Evolutionary conservation across 2,329 filamentous ascomycete genomes (phyloP).

Genomic region (Neofusicoccum ribis): DNA sequence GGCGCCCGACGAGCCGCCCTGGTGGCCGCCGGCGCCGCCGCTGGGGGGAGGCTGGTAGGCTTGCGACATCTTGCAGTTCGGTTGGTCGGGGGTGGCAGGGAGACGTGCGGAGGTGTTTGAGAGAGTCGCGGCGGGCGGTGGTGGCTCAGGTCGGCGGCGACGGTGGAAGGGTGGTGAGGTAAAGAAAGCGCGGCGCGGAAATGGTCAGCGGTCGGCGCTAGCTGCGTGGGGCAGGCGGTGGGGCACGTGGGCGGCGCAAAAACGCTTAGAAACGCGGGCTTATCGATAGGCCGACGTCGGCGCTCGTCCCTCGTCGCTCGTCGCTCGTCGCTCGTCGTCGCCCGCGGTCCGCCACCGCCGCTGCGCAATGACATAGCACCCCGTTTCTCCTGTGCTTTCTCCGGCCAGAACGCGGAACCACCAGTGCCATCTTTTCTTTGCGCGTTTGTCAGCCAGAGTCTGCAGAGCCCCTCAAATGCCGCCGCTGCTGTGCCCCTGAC

Average conservation of each 20-base stretch:
- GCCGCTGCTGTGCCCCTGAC: background rate
- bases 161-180: background rate
- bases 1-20: constrained; percentile 33
- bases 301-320: background rate
- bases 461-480: background rate
- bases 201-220: background rate
- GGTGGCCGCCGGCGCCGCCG: constrained; percentile 17
- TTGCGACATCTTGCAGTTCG: constrained; percentile 12
- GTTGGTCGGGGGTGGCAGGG: background rate
- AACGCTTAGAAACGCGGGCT: constrained; percentile 16
- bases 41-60: constrained; percentile 22
- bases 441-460: background rate
- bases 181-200: background rate
- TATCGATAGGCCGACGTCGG: constrained; percentile 20
- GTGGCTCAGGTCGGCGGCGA: background rate
- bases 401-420: background rate
- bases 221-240: constrained; percentile 9
- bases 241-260: background rate
- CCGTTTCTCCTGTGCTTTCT: constrained; percentile 13
- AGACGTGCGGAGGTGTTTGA: background rate
- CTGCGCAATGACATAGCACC: constrained; percentile 6
- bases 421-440: background rate
- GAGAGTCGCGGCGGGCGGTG: no score
- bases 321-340: no score
- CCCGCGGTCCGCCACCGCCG: constrained; percentile 1